phyloP scores from a whole-genome alignment of 2,329 filamentous ascomycete species.

The Sodiomyces alkalinus region DNA sequence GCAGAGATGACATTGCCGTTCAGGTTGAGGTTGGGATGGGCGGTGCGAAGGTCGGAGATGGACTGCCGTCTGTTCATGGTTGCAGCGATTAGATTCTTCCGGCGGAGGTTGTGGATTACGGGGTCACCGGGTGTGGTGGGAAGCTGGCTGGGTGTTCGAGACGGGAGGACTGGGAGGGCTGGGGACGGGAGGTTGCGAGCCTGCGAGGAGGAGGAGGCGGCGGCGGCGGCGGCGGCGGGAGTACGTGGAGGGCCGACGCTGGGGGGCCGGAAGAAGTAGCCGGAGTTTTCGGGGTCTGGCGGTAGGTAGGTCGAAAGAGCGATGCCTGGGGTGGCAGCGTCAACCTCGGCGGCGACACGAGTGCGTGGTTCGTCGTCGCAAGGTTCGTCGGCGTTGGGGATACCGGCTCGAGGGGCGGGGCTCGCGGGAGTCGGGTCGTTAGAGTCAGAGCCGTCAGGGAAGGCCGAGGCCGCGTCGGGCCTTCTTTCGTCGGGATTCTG shows the following conservation, averaged over 20 bases:
- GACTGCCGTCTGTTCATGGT: slow-evolving; percentile 32
- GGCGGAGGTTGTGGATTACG: slow-evolving; percentile 6
- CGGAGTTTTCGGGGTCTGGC: slow-evolving; percentile 3
- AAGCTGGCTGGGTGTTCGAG: no score
- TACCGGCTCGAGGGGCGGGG: no score
- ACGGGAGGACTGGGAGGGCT: no score
- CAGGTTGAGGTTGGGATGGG: slow-evolving; percentile 40
- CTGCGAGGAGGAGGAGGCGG: no score
- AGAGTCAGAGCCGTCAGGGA: slow-evolving; percentile 1
- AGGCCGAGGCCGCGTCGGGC: slow-evolving; percentile 1
- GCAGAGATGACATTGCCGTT: slow-evolving; percentile 53
- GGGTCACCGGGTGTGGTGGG: slow-evolving; percentile 4
- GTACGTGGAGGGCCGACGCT: not conserved
- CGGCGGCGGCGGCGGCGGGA: no score
- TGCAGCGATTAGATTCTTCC: slow-evolving; percentile 25
- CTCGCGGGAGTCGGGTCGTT: slow-evolving; percentile 2
- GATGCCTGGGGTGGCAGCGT: slow-evolving; percentile 16
- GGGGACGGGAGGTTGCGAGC: no score
- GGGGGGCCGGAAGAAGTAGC: slow-evolving; percentile 11
- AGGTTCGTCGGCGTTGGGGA: no score
- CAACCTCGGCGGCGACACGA: slow-evolving; percentile 5
- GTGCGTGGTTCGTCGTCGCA: not conserved
- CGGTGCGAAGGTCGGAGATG: slow-evolving; percentile 37
- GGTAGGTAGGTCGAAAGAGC: slow-evolving; percentile 11
- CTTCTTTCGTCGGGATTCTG: slow-evolving; percentile 2